A percentile compares a stretch with the other conserved stretches of the same genome.
Evolutionary conservation across 495 filamentous ascomycete genomes (phyloP).

Genomic region (Podospora appendiculata): DNA sequence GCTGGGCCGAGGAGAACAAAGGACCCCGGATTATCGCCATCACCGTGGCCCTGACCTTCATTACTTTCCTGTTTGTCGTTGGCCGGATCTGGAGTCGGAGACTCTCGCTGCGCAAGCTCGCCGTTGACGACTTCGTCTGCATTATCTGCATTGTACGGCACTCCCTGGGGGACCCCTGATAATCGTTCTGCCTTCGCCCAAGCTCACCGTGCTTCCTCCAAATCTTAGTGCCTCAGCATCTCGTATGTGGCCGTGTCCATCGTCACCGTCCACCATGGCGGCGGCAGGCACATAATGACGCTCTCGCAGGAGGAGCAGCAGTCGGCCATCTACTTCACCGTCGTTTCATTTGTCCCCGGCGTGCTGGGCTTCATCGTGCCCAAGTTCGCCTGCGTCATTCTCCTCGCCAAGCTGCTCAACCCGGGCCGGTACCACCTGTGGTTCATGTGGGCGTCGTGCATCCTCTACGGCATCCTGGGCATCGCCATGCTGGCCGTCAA

Average conservation of each 20-base stretch:
- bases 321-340: slow-evolving; percentile 9
- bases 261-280: slow-evolving; percentile 9
- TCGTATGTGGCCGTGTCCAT: slow-evolving; percentile 9
- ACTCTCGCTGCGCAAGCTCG: slow-evolving; percentile 6
- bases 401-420: slow-evolving; percentile 14
- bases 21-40: slow-evolving; percentile 12
- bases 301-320: slow-evolving; percentile 4
- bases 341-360: slow-evolving; percentile 20
- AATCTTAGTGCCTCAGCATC: slow-evolving; percentile 4
- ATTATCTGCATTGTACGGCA: slow-evolving; percentile 5
- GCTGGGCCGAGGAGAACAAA: slow-evolving; percentile 11
- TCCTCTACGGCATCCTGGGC: slow-evolving; percentile 6
- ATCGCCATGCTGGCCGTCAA: slow-evolving; percentile 14
- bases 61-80: slow-evolving; percentile 12
- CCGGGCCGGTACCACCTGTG: slow-evolving; percentile 5
- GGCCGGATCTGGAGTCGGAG: slow-evolving; percentile 13
- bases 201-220: not conserved
- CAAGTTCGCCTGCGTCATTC: slow-evolving; percentile 19
- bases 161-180: not conserved
- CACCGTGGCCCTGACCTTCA: slow-evolving; percentile 5
- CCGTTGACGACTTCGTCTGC: slow-evolving; percentile 7
- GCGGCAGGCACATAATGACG: slow-evolving; percentile 11
- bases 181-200: not conserved
- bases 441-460: slow-evolving; percentile 15
- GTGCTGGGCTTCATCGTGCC: slow-evolving; percentile 16